Percentiles rank a stretch among this genome's conserved stretches.
Conservation (phyloP, 164 flowering plant species). For the Vitis vinifera region DNA sequence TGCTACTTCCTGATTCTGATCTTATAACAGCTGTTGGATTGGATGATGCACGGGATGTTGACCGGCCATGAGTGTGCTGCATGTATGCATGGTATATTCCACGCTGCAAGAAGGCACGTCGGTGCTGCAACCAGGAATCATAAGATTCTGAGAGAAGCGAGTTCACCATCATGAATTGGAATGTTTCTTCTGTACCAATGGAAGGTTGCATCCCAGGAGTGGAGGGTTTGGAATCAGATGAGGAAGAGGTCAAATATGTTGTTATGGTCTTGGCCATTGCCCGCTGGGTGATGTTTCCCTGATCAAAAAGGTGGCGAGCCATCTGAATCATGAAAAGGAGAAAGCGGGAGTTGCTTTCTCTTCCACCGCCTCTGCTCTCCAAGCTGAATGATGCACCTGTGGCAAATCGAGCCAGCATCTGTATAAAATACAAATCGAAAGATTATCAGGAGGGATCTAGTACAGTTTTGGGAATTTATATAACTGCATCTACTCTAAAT, state of each 20-base stretch:
- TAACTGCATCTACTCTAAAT: too few species aligned
- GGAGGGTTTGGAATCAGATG: conserved; percentile 48
- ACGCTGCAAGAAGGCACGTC: conserved; percentile 78
- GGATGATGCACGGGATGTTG: conserved; percentile 42
- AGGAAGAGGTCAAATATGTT: conserved; percentile 52
- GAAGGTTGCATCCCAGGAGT: conserved; percentile 46
- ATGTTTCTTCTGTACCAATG: conserved; percentile 73
- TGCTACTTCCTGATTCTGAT: conserved; percentile 32
- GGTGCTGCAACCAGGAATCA: conserved; percentile 85
- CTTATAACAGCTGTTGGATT: conserved; percentile 29
- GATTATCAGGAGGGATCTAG: neutral
- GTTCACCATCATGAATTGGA: conserved; percentile 98
- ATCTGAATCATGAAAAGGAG: conserved; percentile 97
- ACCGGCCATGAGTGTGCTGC: conserved; percentile 72
- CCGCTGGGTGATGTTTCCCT: conserved; percentile 63
- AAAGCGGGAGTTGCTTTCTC: conserved; percentile 90
- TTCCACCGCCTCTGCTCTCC: conserved; percentile 93
- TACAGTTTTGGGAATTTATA: too few species aligned
- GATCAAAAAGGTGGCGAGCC: conserved; percentile 88
- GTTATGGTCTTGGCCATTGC: conserved; percentile 63
- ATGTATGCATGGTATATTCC: conserved; percentile 92
- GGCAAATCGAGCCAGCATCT: conserved; percentile 99
- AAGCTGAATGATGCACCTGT: conserved; percentile 91
- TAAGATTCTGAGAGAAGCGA: conserved; percentile 90
- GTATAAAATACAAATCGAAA: conserved; percentile 11